A percentile compares a stretch with the other conserved stretches of the same genome.
These are phyloP conservation scores for Pleurotus djamor DNA, from an alignment of 768 basidiomycete genomes.

Conservation along the genomic window DNA sequence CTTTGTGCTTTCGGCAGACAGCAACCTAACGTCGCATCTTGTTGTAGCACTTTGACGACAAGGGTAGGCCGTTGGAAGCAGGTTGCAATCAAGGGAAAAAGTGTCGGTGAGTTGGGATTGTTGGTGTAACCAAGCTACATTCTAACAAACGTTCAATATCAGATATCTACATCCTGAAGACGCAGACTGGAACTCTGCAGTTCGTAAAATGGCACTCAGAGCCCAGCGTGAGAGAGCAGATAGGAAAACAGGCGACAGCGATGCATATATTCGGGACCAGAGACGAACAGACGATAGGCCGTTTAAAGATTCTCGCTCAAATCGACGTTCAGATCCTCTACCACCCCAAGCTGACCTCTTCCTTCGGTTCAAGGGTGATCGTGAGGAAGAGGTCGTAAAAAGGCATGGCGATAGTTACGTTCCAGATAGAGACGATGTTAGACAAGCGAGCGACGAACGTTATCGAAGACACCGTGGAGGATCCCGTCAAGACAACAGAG, in stretches of 20 bases:
- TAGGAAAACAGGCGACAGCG: slow-evolving; percentile 12
- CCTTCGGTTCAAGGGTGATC: slow-evolving; percentile 25
- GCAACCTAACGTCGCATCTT: neutral
- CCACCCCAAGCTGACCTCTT: slow-evolving; percentile 44
- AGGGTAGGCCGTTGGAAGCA: slow-evolving; percentile 38
- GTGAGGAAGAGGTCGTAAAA: slow-evolving; percentile 12
- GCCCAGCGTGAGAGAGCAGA: slow-evolving; percentile 9
- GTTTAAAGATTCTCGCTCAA: slow-evolving; percentile 12
- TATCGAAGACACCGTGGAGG: too few species aligned
- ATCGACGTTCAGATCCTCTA: slow-evolving; percentile 31
- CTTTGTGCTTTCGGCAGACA: neutral
- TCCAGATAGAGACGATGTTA: neutral
- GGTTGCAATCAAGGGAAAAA: slow-evolving; percentile 43
- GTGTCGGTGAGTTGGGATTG: slow-evolving; percentile 41
- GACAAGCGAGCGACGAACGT: neutral
- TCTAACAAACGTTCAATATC: neutral
- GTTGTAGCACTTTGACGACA: slow-evolving; percentile 44
- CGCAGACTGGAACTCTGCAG: slow-evolving; percentile 33
- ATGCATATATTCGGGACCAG: neutral
- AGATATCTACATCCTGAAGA: slow-evolving; percentile 54
- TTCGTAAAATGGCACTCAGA: slow-evolving; percentile 10
- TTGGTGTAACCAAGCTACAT: neutral
- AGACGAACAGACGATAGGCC: slow-evolving; percentile 1
- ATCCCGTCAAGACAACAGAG: neutral
- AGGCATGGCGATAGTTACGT: neutral